Percentiles rank a stretch among this genome's conserved stretches.
These are phyloP conservation scores for Lyophyllum atratum DNA, from an alignment of 768 basidiomycete species.

Conservation along the genomic window DNA sequence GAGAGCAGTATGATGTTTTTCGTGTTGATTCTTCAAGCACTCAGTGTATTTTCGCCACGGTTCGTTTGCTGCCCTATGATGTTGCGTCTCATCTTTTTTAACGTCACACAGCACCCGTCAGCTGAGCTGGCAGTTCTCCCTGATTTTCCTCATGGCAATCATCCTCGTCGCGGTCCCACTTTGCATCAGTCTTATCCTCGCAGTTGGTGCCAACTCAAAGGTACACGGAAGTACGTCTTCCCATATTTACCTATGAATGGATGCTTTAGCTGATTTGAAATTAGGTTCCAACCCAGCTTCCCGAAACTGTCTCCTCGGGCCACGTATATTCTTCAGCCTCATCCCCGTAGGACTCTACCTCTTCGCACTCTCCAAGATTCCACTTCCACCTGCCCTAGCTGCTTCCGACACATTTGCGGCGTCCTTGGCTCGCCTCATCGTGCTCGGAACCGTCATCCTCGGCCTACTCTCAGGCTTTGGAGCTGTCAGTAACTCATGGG, in stretches of 20 bases:
- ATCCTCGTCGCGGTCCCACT: slow-evolving; percentile 72
- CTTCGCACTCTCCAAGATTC: slow-evolving; percentile 63
- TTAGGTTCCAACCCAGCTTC: background rate
- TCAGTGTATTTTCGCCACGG: slow-evolving; percentile 54
- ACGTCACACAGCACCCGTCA: slow-evolving; percentile 50
- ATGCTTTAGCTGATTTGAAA: background rate
- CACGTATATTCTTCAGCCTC: slow-evolving; percentile 42
- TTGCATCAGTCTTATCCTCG: slow-evolving; percentile 60
- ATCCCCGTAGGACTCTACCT: slow-evolving; percentile 58
- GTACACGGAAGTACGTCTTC: slow-evolving; percentile 21
- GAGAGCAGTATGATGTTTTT: slow-evolving; percentile 75
- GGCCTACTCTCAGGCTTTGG: slow-evolving; percentile 82
- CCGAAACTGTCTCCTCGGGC: slow-evolving; percentile 28
- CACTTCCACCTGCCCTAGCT: slow-evolving; percentile 56
- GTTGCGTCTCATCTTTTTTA: background rate
- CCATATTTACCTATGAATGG: background rate
- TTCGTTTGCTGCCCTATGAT: slow-evolving; percentile 32
- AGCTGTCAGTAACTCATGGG: slow-evolving; percentile 69
- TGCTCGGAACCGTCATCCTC: slow-evolving; percentile 78
- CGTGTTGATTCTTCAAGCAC: slow-evolving; percentile 71
- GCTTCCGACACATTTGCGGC: slow-evolving; percentile 45
- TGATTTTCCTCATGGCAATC: slow-evolving; percentile 57
- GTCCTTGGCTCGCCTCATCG: slow-evolving; percentile 63
- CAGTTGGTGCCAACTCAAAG: slow-evolving; percentile 35
- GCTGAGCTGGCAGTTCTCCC: slow-evolving; percentile 69